A percentile compares a stretch with the other conserved stretches of the same genome.
Evolutionary conservation across 768 basidiomycete genomes (phyloP).

Genomic region (Sarcodon sp.): DNA sequence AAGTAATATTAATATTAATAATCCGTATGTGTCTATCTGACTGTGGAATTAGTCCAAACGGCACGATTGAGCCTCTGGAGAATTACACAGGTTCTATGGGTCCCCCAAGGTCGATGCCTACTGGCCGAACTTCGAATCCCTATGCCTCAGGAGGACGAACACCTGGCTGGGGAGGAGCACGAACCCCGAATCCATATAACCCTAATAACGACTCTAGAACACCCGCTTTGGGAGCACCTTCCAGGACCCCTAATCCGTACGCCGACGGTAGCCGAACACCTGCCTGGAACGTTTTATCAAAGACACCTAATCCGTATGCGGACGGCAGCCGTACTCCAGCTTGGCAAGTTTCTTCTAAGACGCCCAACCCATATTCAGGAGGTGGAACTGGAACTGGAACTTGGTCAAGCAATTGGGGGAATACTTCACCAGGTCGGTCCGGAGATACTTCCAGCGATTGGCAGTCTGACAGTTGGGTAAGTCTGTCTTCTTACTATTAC

Average conservation of each 20-base stretch:
- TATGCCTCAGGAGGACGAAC: constrained; percentile 36
- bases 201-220: constrained; percentile 23
- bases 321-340: constrained; percentile 34
- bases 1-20: neutral
- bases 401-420: constrained; percentile 7
- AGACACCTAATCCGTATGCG: constrained; percentile 45
- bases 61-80: constrained; percentile 40
- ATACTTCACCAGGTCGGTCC: constrained; percentile 8
- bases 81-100: constrained; percentile 15
- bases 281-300: constrained; percentile 33
- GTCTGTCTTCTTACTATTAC: neutral
- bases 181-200: neutral
- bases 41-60: constrained; percentile 33
- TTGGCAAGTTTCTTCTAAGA: constrained; percentile 32
- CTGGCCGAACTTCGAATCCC: constrained; percentile 63
- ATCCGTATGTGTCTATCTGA: neutral
- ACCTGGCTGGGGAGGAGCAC: neutral
- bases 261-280: constrained; percentile 34
- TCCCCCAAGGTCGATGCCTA: constrained; percentile 42
- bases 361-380: constrained; percentile 30
- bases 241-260: constrained; percentile 66
- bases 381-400: constrained; percentile 6
- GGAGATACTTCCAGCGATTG: neutral
- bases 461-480: constrained; percentile 6
- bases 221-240: constrained; percentile 52